A percentile compares a stretch with the other conserved stretches of the same genome.
Conservation (phyloP, 1,139 yeast genomes). For the Yamadazyma triangularis region DNA sequence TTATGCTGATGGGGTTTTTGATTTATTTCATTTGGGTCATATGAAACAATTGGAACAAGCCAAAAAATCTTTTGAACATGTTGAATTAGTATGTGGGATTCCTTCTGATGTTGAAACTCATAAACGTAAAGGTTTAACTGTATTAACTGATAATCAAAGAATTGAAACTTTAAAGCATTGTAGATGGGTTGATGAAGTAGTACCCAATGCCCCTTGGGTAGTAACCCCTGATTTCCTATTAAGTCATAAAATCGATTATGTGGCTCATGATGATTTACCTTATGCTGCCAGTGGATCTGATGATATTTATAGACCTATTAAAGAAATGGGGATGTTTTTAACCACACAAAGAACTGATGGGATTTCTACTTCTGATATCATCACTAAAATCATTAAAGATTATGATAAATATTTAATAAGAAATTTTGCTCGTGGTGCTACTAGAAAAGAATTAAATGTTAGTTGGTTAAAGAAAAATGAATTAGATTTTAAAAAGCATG, state of each 20-base stretch:
- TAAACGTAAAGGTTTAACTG: slow-evolving; percentile 88
- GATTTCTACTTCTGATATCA: slow-evolving; percentile 90
- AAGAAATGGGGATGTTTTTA: slow-evolving; percentile 83
- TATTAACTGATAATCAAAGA: slow-evolving; percentile 80
- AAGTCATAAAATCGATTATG: slow-evolving; percentile 84
- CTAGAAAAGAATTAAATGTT: slow-evolving; percentile 91
- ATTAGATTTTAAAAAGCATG: slow-evolving; percentile 86
- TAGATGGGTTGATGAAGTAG: slow-evolving; percentile 95
- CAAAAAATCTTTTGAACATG: slow-evolving; percentile 85
- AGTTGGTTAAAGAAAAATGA: slow-evolving; percentile 97
- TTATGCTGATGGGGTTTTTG: slow-evolving; percentile 98
- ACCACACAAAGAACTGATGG: slow-evolving; percentile 97
- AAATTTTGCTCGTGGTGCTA: slow-evolving; percentile 95
- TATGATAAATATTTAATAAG: slow-evolving; percentile 96
- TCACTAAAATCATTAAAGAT: slow-evolving; percentile 89
- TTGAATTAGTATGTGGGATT: slow-evolving; percentile 80
- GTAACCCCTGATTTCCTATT: slow-evolving; percentile 78
- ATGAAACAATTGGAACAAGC: slow-evolving; percentile 98
- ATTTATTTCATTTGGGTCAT: slow-evolving; percentile 92
- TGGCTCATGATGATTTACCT: slow-evolving; percentile 96
- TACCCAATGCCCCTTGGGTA: slow-evolving; percentile 94
- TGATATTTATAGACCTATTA: slow-evolving; percentile 90
- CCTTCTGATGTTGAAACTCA: slow-evolving; percentile 92
- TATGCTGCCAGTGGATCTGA: slow-evolving; percentile 84
- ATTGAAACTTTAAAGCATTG: slow-evolving; percentile 87